Percentiles rank a stretch among this genome's conserved stretches.
Conservation (phyloP, 164 flowering plant genomes). For the Chimonanthus praecox region DNA sequence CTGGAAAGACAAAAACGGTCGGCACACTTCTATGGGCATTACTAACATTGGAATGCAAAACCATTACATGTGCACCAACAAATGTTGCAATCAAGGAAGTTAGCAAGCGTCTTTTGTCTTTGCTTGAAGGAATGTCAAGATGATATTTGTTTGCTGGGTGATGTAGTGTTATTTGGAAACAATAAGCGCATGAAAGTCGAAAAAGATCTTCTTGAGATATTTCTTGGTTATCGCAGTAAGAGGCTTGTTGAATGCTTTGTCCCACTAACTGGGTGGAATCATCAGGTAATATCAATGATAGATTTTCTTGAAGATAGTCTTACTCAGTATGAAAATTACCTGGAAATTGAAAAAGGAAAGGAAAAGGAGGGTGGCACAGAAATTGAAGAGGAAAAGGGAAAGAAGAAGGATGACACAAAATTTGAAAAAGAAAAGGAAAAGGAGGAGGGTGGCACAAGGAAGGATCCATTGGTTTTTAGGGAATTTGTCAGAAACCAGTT, state of each 20-base stretch:
- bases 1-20: constrained; percentile 70
- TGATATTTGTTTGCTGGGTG: constrained; percentile 35
- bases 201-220: constrained; percentile 41
- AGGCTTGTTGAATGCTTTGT: constrained; percentile 43
- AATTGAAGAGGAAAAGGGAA: too few species aligned
- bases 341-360: constrained; percentile 29
- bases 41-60: constrained; percentile 31
- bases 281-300: constrained; percentile 30
- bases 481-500: not conserved
- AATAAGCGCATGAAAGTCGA: constrained; percentile 38
- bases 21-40: constrained; percentile 35
- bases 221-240: constrained; percentile 39
- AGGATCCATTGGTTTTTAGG: not conserved
- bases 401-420: too few species aligned
- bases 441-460: too few species aligned
- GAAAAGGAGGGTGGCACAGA: not conserved
- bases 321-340: constrained; percentile 24
- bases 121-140: constrained; percentile 14
- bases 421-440: constrained; percentile 16
- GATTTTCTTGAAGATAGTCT: constrained; percentile 46
- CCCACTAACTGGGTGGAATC: constrained; percentile 42
- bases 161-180: constrained; percentile 66
- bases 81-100: constrained; percentile 63
- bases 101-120: constrained; percentile 39
- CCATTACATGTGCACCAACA: constrained; percentile 65